A percentile compares a stretch with the other conserved stretches of the same genome.
Conservation (phyloP, 2,329 filamentous ascomycete species). For the Colletotrichum tropicale region DNA sequence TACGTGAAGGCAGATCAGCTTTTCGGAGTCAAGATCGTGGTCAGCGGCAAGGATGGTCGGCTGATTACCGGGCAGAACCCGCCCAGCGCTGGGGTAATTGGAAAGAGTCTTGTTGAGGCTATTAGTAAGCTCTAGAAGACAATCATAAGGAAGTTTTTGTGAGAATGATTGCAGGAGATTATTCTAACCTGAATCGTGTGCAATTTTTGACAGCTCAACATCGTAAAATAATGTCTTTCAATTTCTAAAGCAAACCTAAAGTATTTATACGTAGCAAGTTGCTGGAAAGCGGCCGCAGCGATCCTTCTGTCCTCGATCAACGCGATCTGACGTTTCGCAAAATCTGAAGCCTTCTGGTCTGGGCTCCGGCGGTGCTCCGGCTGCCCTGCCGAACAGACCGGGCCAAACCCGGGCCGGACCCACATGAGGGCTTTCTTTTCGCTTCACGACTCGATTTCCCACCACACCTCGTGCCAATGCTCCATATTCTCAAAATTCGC, state of each 20-base stretch:
- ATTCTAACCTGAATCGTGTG: not conserved
- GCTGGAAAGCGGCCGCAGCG: accelerated
- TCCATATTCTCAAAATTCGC: not conserved
- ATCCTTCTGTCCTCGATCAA: not conserved
- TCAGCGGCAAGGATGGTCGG: not conserved
- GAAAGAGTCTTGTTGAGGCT: not conserved
- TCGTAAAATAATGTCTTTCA: not conserved
- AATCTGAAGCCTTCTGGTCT: not conserved
- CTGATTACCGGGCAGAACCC: not conserved
- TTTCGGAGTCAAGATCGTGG: not conserved
- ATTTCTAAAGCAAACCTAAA: accelerated
- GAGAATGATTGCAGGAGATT: not conserved
- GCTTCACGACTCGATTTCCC: not conserved
- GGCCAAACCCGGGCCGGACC: not conserved
- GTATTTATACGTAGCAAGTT: accelerated
- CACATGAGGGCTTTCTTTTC: not conserved
- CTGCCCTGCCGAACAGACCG: not conserved
- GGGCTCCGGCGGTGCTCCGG: not conserved
- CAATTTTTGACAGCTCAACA: accelerated
- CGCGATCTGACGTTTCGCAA: not conserved
- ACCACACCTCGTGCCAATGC: not conserved
- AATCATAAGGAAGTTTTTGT: accelerated
- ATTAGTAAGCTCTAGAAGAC: not conserved
- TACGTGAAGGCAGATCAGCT: not conserved
- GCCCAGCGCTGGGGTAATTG: not conserved